Evolutionary conservation across 257 asterid genomes (phyloP).

Genomic region (Jasminum sambac): DNA sequence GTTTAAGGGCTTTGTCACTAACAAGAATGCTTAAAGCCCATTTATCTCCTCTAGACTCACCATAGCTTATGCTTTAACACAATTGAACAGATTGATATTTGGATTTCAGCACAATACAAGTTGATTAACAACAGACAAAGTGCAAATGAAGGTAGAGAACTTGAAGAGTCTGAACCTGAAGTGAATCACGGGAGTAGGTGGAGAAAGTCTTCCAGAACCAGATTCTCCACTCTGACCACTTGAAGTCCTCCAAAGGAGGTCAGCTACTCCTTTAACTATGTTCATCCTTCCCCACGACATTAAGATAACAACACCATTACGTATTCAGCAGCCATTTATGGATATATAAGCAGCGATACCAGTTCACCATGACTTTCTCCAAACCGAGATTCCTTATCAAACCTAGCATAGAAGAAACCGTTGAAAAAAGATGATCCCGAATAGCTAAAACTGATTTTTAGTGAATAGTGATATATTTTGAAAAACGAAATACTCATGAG

Average conservation of each 20-base stretch:
- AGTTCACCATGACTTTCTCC: constrained; percentile 42
- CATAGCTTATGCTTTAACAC: constrained; percentile 6
- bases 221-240: constrained; percentile 64
- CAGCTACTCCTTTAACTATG: constrained; percentile 94
- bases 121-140: constrained; percentile 1
- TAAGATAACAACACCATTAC: constrained; percentile 31
- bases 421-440: background rate
- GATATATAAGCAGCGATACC: constrained; percentile 28
- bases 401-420: constrained; percentile 9
- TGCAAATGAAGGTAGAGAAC: background rate
- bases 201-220: constrained; percentile 57
- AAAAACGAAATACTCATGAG: constrained; percentile 18
- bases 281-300: constrained; percentile 64
- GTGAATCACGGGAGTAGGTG: constrained; percentile 56
- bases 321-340: constrained; percentile 39
- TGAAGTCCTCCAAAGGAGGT: constrained; percentile 79
- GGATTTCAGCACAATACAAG: background rate
- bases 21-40: background rate
- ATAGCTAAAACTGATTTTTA: background rate
- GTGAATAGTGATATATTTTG: background rate
- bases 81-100: background rate
- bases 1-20: background rate
- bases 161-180: constrained; percentile 66
- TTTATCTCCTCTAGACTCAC: constrained; percentile 5
- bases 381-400: constrained; percentile 18